A percentile compares a stretch with the other conserved stretches of the same genome.
Conservation (phyloP, 352 stramenopile species). For the Phytophthora pinifolia region DNA sequence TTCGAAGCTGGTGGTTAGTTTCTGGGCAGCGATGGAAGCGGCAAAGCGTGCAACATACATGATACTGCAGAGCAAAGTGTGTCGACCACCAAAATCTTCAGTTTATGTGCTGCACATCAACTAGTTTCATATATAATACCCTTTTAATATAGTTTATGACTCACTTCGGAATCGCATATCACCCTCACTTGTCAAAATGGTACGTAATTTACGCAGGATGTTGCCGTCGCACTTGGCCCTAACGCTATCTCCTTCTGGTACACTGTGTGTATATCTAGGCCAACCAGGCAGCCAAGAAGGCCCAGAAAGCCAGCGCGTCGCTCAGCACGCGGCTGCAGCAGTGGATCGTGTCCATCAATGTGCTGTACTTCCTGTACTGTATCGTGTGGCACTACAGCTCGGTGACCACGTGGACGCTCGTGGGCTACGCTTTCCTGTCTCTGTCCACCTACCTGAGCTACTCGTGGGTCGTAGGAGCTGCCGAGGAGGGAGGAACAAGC, state of each 20-base stretch:
- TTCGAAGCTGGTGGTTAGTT: too few relatives aligned
- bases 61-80: too few relatives aligned
- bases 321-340: conserved; percentile 73
- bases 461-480: conserved; percentile 77
- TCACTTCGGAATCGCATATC: background rate
- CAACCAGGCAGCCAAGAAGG: conserved; percentile 87
- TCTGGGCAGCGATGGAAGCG: too few relatives aligned
- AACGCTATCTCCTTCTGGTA: background rate
- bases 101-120: background rate
- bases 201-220: background rate
- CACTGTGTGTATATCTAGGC: conserved; percentile 36
- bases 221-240: too few relatives aligned
- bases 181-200: conserved; percentile 18
- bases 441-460: conserved; percentile 77
- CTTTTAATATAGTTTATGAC: background rate
- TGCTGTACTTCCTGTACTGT: conserved; percentile 77
- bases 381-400: conserved; percentile 70
- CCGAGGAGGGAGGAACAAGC: conserved; percentile 75
- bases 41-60: too few relatives aligned
- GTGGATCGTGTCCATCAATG: conserved; percentile 83
- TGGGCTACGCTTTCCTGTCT: conserved; percentile 66
- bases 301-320: conserved; percentile 61
- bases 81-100: conserved; percentile 3
- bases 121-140: background rate
- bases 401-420: conserved; percentile 70